Evolutionary conservation across 2,329 filamentous ascomycete species (phyloP).

Genomic region (Fonsecaea erecta): DNA sequence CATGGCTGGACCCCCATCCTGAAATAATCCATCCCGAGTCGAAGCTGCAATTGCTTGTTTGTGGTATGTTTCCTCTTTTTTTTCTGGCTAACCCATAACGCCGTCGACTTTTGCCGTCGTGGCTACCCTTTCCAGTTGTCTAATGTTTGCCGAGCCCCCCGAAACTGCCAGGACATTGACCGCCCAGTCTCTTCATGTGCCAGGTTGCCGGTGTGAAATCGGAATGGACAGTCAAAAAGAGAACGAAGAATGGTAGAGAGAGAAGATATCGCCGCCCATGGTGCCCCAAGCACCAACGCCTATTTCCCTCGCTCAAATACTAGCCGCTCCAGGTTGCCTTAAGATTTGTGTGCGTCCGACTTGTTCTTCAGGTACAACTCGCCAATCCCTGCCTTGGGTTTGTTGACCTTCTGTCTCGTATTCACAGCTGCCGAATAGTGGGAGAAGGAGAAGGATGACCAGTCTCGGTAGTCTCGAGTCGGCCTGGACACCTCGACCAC

Average conservation of each 20-base stretch:
- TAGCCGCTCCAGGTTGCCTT: background rate
- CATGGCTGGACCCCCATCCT: background rate
- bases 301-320: background rate
- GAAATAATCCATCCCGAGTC: background rate
- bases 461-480: constrained; percentile 33
- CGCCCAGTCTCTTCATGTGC: constrained; percentile 1
- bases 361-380: constrained; percentile 35
- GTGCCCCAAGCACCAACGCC: background rate
- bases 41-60: background rate
- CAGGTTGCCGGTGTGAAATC: background rate
- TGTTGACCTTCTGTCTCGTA: constrained; percentile 32
- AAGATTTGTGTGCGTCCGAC: constrained; percentile 7
- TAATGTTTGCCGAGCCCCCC: background rate
- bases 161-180: background rate
- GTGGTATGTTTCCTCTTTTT: constrained; percentile 4
- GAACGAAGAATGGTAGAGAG: background rate
- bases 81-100: constrained; percentile 5
- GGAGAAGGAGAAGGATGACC: constrained; percentile 36
- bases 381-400: constrained; percentile 23
- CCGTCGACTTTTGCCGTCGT: constrained; percentile 1
- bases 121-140: background rate
- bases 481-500: constrained; percentile 37
- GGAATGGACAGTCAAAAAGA: background rate
- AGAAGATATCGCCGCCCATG: background rate
- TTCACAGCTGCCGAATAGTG: constrained; percentile 33